These are phyloP conservation scores for Thinopyrum elongatum DNA, from an alignment of 176 grass and related monocot species.

Conservation along the genomic window DNA sequence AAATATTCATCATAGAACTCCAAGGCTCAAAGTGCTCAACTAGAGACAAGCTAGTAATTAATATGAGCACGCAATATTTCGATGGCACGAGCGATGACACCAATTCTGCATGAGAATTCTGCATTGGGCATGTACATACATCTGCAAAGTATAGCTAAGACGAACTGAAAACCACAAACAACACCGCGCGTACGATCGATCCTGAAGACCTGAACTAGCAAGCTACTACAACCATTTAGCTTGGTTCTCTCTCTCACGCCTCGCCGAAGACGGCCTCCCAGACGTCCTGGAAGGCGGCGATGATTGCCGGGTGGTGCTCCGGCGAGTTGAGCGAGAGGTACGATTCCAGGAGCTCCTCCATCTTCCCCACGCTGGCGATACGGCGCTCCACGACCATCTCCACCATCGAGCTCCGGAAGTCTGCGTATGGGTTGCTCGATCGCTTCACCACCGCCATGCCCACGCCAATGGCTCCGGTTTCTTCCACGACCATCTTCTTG, in stretches of 20 bases:
- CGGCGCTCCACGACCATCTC: conserved; percentile 81
- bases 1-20: background rate
- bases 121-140: conserved; percentile 19
- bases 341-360: conserved; percentile 75
- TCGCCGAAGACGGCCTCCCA: conserved; percentile 72
- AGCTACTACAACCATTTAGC: background rate
- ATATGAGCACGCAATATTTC: background rate
- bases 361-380: conserved; percentile 44
- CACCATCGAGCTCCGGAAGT: conserved; percentile 94
- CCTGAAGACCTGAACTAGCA: background rate
- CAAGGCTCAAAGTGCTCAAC: conserved; percentile 9
- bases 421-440: conserved; percentile 74
- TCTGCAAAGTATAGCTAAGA: background rate
- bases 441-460: conserved; percentile 74
- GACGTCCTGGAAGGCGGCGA: conserved; percentile 79
- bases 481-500: background rate
- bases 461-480: background rate
- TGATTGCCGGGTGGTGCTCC: conserved; percentile 71
- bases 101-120: conserved; percentile 6
- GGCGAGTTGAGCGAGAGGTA: conserved; percentile 79
- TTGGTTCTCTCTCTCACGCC: conserved; percentile 18
- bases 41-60: background rate
- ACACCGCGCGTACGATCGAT: background rate
- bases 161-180: background rate
- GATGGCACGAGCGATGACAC: background rate